Conservation (phyloP, 345 rosid genomes). For the Firmiana major region DNA sequence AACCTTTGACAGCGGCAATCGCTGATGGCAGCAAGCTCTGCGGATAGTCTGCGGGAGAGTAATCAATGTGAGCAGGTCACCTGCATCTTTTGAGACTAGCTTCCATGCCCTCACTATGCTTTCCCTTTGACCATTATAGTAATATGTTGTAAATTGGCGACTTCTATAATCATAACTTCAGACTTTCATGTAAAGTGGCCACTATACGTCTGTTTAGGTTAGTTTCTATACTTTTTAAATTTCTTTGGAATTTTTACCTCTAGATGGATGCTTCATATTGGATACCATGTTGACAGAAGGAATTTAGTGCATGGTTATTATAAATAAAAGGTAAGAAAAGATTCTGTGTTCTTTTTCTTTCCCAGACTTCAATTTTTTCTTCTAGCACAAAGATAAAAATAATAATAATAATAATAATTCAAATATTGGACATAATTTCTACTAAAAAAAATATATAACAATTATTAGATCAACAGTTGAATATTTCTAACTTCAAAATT, state of each 20-base stretch:
- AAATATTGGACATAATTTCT: too few species aligned
- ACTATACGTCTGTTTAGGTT: background rate
- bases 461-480: too few species aligned
- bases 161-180: background rate
- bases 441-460: too few species aligned
- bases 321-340: background rate
- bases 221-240: background rate
- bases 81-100: background rate
- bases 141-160: background rate
- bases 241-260: background rate
- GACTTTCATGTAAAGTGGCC: background rate
- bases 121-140: slow-evolving; percentile 4
- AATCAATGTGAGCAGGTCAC: slow-evolving; percentile 2
- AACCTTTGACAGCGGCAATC: background rate
- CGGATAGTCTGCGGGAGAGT: slow-evolving; percentile 22
- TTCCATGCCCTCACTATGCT: background rate
- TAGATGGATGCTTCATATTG: background rate
- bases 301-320: background rate
- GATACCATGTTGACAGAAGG: background rate
- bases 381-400: too few species aligned
- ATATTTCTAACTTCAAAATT: too few species aligned
- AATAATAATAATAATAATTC: too few species aligned
- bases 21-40: slow-evolving; percentile 29
- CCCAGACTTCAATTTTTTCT: too few species aligned
- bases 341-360: background rate